Evolutionary conservation across 345 rosid species (phyloP).

Genomic region (Reutealis trisperma): DNA sequence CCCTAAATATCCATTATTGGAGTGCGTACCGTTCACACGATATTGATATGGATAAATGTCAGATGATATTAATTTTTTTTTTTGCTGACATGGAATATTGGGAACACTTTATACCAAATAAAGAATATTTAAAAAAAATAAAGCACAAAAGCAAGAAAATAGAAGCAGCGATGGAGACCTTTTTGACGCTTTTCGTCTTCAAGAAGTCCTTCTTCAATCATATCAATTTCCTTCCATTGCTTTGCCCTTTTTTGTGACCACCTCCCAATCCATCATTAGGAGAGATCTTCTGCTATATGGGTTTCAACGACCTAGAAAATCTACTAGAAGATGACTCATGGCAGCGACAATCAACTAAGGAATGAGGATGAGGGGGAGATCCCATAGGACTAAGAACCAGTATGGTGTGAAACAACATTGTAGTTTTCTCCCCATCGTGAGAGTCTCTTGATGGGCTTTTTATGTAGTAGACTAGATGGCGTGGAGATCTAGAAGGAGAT

Average conservation of each 20-base stretch:
- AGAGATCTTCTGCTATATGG: constrained; percentile 82
- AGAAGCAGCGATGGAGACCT: constrained; percentile 87
- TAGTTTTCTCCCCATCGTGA: constrained; percentile 97
- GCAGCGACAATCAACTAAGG: too few species aligned
- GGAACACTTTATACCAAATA: too few species aligned
- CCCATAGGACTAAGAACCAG: constrained; percentile 85
- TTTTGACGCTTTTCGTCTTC: constrained; percentile 67
- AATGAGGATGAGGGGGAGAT: constrained; percentile 96
- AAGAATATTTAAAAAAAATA: too few species aligned
- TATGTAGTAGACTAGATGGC: too few species aligned
- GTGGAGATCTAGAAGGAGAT: too few species aligned
- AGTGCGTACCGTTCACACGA: too few species aligned
- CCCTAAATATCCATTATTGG: too few species aligned
- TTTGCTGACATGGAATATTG: too few species aligned
- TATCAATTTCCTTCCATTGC: constrained; percentile 69
- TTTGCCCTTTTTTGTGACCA: constrained; percentile 54
- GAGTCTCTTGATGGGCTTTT: constrained; percentile 94
- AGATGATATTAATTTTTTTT: too few species aligned
- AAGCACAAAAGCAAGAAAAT: constrained; percentile 65
- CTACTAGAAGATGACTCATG: too few species aligned
- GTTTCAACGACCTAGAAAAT: constrained; percentile 86
- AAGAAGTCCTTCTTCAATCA: constrained; percentile 92
- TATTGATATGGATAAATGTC: too few species aligned
- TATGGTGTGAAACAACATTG: constrained; percentile 89
- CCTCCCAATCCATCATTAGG: constrained; percentile 61